Evolutionary conservation across 768 basidiomycete species (phyloP).

Genomic region (Dictyophora rubrovolvata): DNA sequence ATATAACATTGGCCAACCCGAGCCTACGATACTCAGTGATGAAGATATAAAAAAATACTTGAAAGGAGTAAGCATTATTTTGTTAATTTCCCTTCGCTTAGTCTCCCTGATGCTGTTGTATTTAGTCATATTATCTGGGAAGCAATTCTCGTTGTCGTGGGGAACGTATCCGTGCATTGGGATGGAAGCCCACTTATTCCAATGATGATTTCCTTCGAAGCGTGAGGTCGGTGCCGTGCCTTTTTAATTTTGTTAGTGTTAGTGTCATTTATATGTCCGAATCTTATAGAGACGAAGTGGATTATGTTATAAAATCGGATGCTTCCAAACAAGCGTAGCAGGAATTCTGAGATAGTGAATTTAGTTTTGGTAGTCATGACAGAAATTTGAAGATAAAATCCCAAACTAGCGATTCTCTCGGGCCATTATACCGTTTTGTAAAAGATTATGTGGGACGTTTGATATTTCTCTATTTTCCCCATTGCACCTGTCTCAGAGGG

Average conservation of each 20-base stretch:
- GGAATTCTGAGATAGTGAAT: too few relatives aligned
- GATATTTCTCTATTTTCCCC: too few relatives aligned
- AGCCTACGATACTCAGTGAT: slow-evolving; percentile 36
- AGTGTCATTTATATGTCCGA: not conserved
- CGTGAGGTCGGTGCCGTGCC: slow-evolving; percentile 15
- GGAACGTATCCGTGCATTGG: slow-evolving; percentile 32
- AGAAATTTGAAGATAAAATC: too few relatives aligned
- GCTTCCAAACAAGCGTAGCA: not conserved
- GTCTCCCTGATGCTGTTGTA: not conserved
- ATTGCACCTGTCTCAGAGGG: too few relatives aligned
- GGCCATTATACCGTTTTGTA: too few relatives aligned
- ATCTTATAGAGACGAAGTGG: not conserved
- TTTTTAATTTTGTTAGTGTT: not conserved
- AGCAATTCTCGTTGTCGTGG: slow-evolving; percentile 36
- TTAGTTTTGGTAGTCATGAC: too few relatives aligned
- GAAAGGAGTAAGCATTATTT: slow-evolving; percentile 15
- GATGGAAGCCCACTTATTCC: slow-evolving; percentile 42
- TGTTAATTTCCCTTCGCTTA: not conserved
- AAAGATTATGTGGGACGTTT: too few relatives aligned
- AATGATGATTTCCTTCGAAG: slow-evolving; percentile 32
- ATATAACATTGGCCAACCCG: slow-evolving; percentile 27
- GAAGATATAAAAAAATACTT: slow-evolving; percentile 38
- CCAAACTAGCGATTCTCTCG: too few relatives aligned
- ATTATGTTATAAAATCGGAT: not conserved
- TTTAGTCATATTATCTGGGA: slow-evolving; percentile 24